Evolutionary conservation across 257 asterid species (phyloP), one percentile per base, ranked within the genome.

Genomic region (Thymus quinquecostatus): DNA sequence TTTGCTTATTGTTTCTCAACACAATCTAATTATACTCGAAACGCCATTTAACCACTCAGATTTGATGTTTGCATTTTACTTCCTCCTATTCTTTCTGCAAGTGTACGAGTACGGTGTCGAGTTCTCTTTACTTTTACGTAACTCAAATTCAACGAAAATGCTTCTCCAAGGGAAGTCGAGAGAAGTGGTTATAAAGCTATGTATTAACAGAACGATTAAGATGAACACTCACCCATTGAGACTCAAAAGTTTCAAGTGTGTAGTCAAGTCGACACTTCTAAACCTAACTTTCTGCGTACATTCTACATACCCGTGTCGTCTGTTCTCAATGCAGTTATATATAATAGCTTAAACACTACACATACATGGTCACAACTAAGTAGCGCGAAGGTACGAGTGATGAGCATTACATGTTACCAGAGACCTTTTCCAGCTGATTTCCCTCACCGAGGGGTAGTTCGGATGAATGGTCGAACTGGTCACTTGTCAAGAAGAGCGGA

Each of bases 401-500:
- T 36, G 40, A 3, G 40, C 40, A 36, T 76, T 65, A 83, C 73
- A 79, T 41, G 59, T 45, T 67, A 53, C 79, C 82, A 47, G 85
- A 77, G 59, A 69, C 73, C 43, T 83, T 81, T 32, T 79, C 84
- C 85, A 71, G 28, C 56, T 53, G 80, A 60, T 63, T 76, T 57
- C 71, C 75, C 12, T 38, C 65, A 38, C 79, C 79, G 44, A 74
- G 34, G 32, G 80, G 75, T 30, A 78, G 48, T 10, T 76, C 81
- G 2, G 82, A 74, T 41, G 83, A 70, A 62, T 57, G 73, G 72
- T 81, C 85, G 69, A 83, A 79, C 75, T 79, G 87, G 59, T 79
- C 81, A 30, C 81, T 74, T 2, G 80, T 55, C 73, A 83, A 55
- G 85, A 84, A 85, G 70, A 80, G 80, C 5, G 90, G 66, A 77